phyloP scores from a whole-genome alignment of 2,329 filamentous ascomycete genomes.

The Aspergillus sp. region DNA sequence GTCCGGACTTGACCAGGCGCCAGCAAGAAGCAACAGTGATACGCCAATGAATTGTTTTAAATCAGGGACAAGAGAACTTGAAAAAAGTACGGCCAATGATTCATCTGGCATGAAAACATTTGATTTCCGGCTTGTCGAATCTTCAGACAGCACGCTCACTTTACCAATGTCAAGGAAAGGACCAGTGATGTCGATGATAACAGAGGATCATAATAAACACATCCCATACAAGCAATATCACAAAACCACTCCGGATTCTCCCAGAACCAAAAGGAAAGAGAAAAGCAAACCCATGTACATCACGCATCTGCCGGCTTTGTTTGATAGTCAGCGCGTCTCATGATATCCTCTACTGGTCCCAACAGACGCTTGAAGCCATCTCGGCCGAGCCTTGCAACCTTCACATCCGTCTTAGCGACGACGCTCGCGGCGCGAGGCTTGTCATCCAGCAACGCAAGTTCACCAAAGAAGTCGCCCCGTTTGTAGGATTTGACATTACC shows the following conservation, averaged over 20 bases:
- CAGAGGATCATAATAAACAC: constrained; percentile 4
- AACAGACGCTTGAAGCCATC: constrained; percentile 91
- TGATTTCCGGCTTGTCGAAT: not conserved
- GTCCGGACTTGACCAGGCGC: not conserved
- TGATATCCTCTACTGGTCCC: constrained; percentile 89
- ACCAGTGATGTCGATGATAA: not conserved
- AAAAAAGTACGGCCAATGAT: not conserved
- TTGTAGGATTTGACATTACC: constrained; percentile 75
- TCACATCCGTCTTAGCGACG: constrained; percentile 79
- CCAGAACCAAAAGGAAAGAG: constrained; percentile 4
- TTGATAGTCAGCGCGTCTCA: constrained; percentile 65
- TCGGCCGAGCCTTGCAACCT: constrained; percentile 88
- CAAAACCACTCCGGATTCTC: constrained; percentile 8
- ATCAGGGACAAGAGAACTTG: not conserved
- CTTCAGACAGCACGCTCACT: constrained; percentile 10
- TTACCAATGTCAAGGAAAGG: constrained; percentile 2
- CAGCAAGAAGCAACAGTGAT: not conserved
- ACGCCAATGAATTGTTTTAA: not conserved
- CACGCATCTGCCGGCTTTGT: constrained; percentile 26
- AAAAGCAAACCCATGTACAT: constrained; percentile 12
- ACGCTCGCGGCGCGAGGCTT: constrained; percentile 89
- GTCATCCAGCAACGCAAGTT: constrained; percentile 89
- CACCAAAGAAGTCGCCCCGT: constrained; percentile 96
- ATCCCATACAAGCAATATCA: not conserved
- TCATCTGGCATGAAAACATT: not conserved